A percentile compares a stretch with the other conserved stretches of the same genome.
Conservation (phyloP, 768 basidiomycete species). For the Tulasnella sp. region DNA sequence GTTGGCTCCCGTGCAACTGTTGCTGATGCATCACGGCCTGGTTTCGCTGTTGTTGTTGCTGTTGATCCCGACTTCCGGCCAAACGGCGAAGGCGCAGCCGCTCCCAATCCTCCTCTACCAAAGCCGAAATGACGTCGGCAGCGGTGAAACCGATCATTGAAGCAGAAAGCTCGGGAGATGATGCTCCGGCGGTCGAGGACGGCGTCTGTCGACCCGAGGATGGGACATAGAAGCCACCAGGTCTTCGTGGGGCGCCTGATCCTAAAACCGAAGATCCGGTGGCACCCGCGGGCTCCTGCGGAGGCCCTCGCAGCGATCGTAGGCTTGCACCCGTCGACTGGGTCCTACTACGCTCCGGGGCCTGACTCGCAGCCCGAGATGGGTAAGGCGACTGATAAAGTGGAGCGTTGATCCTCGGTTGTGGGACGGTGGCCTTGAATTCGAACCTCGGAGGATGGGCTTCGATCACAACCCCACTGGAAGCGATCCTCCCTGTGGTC, state of each 20-base stretch:
- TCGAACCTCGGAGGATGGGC: constrained; percentile 8
- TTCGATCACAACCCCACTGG: background rate
- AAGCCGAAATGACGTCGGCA: constrained; percentile 71
- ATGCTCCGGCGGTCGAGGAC: background rate
- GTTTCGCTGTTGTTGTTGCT: constrained; percentile 13
- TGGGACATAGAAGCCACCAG: background rate
- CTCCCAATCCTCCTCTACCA: constrained; percentile 94
- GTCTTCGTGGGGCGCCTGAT: constrained; percentile 19
- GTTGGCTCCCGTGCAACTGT: background rate
- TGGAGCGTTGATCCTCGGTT: constrained; percentile 66
- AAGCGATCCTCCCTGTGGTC: background rate
- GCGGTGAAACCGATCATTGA: constrained; percentile 42
- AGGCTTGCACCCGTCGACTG: background rate
- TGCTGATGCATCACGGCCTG: background rate
- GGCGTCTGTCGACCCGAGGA: background rate
- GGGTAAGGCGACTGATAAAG: constrained; percentile 64
- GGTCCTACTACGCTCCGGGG: background rate
- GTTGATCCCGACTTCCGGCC: constrained; percentile 2
- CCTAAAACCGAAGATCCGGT: constrained; percentile 22
- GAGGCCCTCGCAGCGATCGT: background rate
- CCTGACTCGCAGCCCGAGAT: constrained; percentile 24
- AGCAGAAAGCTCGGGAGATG: background rate
- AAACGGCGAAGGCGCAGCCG: constrained; percentile 62
- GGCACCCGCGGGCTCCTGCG: constrained; percentile 3
- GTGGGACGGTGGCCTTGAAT: constrained; percentile 26